Base-by-base conservation (phyloP, 352 stramenopile species). In the Pythium folliculosum region DNA sequence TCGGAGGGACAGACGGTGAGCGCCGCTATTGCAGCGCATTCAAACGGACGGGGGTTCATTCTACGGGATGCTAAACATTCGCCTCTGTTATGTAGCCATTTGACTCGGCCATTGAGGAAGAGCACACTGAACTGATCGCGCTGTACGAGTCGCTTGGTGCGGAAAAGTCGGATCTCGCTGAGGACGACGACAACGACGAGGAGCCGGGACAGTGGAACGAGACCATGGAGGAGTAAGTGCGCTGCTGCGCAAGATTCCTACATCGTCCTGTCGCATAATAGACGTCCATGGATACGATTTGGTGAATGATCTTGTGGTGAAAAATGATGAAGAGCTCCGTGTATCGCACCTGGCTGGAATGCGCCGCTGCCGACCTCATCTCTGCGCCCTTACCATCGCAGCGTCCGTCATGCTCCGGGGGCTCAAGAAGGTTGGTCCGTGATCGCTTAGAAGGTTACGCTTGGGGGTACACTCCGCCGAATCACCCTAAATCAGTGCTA, bases 31-130 rank as follows among this genome's bases (percentile, higher is more conserved):
- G 40, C 14, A 47, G 3, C 3, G 1, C 37, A 5, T 5, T 43
- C 14, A 7, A 43, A 43, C 14, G 37, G 14, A 17, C n/a, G n/a
- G n/a, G n/a, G n/a, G n/a, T n/a, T n/a, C n/a, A n/a, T n/a, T 17
- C 37, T 13, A 12, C 40, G 40, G 44, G 23, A 49, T 45, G 3
- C 45, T 53, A 12, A 64, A 22, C 14, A 22, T 22, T 9, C 6
- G 27, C 25, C 22, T 5, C 10, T 44, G 22, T 47, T 50, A 32
- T 62, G 58, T 58, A 80, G 73, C 73, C 73, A 27, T 73, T 71
- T 47, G 73, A 80, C 55, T 60, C 64, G 14, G 73, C 73, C 12
- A 72, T 75, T 25, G 73, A 80, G 16, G 73, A 80, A 30, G 73
- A 75, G 8, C 64, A 77, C 56, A 55, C 63, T 1, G 73, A 80